Conservation (phyloP, 1,139 yeast species). For the Diutina rugosa region DNA sequence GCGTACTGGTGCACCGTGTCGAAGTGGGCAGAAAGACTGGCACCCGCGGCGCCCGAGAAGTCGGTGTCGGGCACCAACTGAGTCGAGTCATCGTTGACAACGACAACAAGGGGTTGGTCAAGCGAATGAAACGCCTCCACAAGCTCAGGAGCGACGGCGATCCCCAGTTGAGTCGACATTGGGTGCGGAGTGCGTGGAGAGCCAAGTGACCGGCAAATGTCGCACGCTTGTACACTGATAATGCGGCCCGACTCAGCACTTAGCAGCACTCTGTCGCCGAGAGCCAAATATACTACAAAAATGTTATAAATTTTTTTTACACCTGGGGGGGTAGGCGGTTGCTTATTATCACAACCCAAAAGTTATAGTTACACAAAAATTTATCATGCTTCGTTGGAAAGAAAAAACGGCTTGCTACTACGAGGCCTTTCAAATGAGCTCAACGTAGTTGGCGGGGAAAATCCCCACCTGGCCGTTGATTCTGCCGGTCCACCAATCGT, state of each 20-base stretch:
- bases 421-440: slow-evolving; percentile 41
- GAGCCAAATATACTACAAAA: neutral
- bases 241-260: neutral
- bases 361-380: neutral
- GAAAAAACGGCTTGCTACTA: neutral
- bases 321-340: neutral
- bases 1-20: slow-evolving; percentile 5
- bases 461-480: slow-evolving; percentile 76
- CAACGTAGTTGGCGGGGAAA: slow-evolving; percentile 95
- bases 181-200: neutral
- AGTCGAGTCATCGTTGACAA: slow-evolving; percentile 32
- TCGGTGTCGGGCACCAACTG: slow-evolving; percentile 27
- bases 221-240: neutral
- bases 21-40: slow-evolving; percentile 5
- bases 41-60: slow-evolving; percentile 13
- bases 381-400: neutral
- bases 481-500: slow-evolving; percentile 99
- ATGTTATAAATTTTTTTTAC: neutral
- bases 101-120: slow-evolving; percentile 17
- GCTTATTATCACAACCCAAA: neutral
- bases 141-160: slow-evolving; percentile 35
- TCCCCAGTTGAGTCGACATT: slow-evolving; percentile 69
- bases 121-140: slow-evolving; percentile 17
- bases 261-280: neutral
- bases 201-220: neutral